A percentile compares a stretch with the other conserved stretches of the same genome.
Evolutionary conservation across 1,284 basidiomycete species (phyloP).

Genomic region (Albatrellus sp.): DNA sequence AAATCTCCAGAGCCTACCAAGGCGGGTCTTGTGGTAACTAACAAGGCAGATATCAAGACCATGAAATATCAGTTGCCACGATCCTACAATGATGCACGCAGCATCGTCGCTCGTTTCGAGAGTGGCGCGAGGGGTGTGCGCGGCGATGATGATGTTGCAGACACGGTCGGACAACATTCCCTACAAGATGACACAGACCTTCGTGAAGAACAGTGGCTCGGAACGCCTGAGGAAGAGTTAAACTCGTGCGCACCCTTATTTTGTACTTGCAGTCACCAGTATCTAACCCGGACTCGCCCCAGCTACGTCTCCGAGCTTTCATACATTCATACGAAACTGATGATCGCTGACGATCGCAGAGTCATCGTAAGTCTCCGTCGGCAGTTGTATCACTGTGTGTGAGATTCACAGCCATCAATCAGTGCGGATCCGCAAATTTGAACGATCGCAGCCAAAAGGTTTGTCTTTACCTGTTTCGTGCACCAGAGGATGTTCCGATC

Average conservation of each 20-base stretch:
- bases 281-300: background rate
- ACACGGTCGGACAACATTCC: conserved; percentile 73
- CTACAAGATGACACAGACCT: conserved; percentile 48
- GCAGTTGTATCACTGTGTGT: background rate
- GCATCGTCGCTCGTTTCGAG: conserved; percentile 59
- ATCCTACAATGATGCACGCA: conserved; percentile 51
- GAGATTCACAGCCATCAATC: conserved; percentile 1
- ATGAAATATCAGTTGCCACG: conserved; percentile 57
- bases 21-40: conserved; percentile 27
- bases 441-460: conserved; percentile 79
- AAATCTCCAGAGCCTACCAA: conserved; percentile 32
- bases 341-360: conserved; percentile 86
- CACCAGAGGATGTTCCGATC: conserved; percentile 2
- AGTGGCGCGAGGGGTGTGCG: conserved; percentile 39
- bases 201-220: conserved; percentile 70
- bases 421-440: conserved; percentile 85
- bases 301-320: conserved; percentile 75
- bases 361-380: conserved; percentile 54
- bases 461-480: background rate
- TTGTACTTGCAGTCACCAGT: background rate
- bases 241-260: conserved; percentile 33
- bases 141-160: conserved; percentile 47
- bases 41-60: conserved; percentile 41
- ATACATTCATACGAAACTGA: conserved; percentile 75
- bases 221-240: conserved; percentile 72